Base-by-base conservation (phyloP, 2,329 filamentous ascomycete genomes). In the Pseudonectria buxi region DNA sequence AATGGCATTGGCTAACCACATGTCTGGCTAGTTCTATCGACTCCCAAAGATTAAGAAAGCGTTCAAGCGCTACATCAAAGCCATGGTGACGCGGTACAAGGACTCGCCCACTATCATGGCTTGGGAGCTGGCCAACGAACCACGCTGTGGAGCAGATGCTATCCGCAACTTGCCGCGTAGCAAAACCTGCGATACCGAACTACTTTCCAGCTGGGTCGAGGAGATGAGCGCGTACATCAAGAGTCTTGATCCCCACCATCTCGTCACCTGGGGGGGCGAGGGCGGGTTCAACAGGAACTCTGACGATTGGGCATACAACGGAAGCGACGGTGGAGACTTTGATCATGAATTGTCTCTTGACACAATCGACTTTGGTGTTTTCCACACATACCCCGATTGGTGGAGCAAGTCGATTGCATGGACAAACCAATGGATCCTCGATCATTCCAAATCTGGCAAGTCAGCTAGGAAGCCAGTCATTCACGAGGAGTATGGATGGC, bases 261-360 rank as follows among this genome's bases (percentile, higher is more conserved):
- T 82, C 65, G 76, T 82, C 27, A 71, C 72, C 0, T 65, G 78
- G 14, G 78, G 79, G 12, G 78, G 82, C 44, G 79, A 66, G 37
- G 63, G 63, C 16, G 78, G 70, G 35, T 76, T 75, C 56, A 69
- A 71, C 51, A 45, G 54, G 28, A 49, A 50, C 4, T 62, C 57
- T 10, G 57, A 60, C 28, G 68, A 72, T 46, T 67, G 64, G 56
- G 55, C 60, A 6, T 72, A 71, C 51, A 65, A 64, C 43, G 67
- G 66, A 13, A 52, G 54, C 24, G 69, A 76, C 43, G 72, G 72
- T 9, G 69, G 70, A 22, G 71, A 76, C 47, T 76, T 75, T 41
- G 69, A 74, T 42, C 61, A 61, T 33, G 71, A 75, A 50, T 24
- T 50, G 4, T 47, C 57, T 3, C 52, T 75, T 4, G 47, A 60